Evolutionary conservation across 306 rosid species (phyloP), one percentile per base, ranked within the genome.

Genomic region (Hippophae tibetana): DNA sequence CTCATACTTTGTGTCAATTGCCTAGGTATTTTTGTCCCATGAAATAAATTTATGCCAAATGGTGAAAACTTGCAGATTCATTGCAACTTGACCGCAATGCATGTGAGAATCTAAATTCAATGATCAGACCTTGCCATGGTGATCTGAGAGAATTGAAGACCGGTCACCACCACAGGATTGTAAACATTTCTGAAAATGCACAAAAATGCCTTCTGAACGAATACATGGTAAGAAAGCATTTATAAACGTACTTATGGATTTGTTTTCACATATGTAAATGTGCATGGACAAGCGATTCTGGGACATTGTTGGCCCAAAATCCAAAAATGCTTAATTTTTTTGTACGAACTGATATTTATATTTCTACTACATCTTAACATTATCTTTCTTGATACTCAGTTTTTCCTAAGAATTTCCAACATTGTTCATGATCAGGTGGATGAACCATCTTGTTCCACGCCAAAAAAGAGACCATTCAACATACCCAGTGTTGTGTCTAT

Each of bases 381-480:
- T 9, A 10, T 11, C 14, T 51, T 43, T 45, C 9, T 7, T 41
- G 41, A 3, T 13, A 9, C 25, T 42, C 26, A 9, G 55, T 61
- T 52, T 49, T 26, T 53, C 3, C 55, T 63, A 54, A 58, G 10
- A 52, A 18, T 47, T 51, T 42, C 44, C 65, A 51, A 60, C 14
- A 10, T 48, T 49, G 45, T 10, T 47, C 48, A 60, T 59, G 38
- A 63, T 3, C 72, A 93, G 99, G 94, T 93, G 53, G 97, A 93
- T 26, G 97, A 89, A 79, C 95, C 97, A 64, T 93, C 99, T 50
- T 93, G 99, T 81, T 93, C 99, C 61, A 93, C 94, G n/a, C 99
- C 97, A 6, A 82, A 81, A 72, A 84, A 81, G 72, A 84, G 99
- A 70, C 75, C 82, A 25, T 86, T 93, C 79, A 89, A 86, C 78